Evolutionary conservation across 495 filamentous ascomycete genomes (phyloP).

Genomic region (Penicillium desertorum): DNA sequence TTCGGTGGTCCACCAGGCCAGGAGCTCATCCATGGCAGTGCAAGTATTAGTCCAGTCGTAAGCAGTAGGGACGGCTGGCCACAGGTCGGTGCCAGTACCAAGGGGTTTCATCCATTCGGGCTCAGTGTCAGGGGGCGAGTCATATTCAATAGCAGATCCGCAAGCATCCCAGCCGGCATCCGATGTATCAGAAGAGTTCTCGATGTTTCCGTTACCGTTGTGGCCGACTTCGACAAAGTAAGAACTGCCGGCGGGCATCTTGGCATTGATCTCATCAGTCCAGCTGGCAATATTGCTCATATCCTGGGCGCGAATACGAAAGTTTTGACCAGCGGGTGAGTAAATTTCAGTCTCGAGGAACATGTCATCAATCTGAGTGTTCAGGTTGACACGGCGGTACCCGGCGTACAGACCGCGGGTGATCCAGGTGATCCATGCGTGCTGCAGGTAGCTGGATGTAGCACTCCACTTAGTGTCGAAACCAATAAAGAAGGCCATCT

Average conservation of each 20-base stretch:
- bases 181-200: slow-evolving; percentile 36
- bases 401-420: slow-evolving; percentile 57
- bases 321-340: slow-evolving; percentile 41
- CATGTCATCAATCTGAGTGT: slow-evolving; percentile 68
- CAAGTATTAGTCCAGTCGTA: slow-evolving; percentile 53
- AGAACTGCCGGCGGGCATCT: slow-evolving; percentile 54
- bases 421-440: slow-evolving; percentile 64
- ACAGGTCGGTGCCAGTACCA: slow-evolving; percentile 55
- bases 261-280: slow-evolving; percentile 49
- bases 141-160: slow-evolving; percentile 40
- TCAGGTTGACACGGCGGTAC: slow-evolving; percentile 55
- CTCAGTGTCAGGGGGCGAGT: slow-evolving; percentile 44
- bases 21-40: slow-evolving; percentile 47
- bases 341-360: slow-evolving; percentile 58
- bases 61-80: slow-evolving; percentile 46
- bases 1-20: slow-evolving; percentile 49
- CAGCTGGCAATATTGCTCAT: slow-evolving; percentile 50
- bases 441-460: slow-evolving; percentile 57
- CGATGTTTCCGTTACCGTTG: slow-evolving; percentile 64
- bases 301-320: slow-evolving; percentile 52
- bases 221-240: slow-evolving; percentile 59
- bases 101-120: slow-evolving; percentile 58
- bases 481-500: slow-evolving; percentile 61
- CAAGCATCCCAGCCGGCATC: slow-evolving; percentile 34
- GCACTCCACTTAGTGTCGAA: slow-evolving; percentile 57